Percentiles rank a stretch among this genome's conserved stretches.
Evolutionary conservation across 1,284 basidiomycete species (phyloP).

Genomic region (Apiotrichum domesticum): DNA sequence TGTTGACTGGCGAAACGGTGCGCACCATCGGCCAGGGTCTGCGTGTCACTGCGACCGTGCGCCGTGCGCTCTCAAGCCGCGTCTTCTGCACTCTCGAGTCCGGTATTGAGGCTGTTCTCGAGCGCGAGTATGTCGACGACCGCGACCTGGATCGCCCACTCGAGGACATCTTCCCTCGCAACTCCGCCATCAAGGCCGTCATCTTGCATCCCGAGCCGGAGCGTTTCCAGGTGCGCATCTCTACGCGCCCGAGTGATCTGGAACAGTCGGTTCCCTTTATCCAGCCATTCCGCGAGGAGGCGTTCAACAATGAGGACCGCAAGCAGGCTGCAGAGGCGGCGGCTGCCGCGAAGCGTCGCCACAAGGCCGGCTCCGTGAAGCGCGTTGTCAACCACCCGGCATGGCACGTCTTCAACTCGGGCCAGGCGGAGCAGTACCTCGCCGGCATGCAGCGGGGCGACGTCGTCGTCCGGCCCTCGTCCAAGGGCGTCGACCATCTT

Average conservation of each 20-base stretch:
- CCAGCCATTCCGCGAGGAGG: slow-evolving; percentile 36
- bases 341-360: slow-evolving; percentile 70
- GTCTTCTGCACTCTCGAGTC: slow-evolving; percentile 62
- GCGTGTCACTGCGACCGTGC: slow-evolving; percentile 72
- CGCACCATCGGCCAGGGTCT: slow-evolving; percentile 72
- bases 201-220: slow-evolving; percentile 66
- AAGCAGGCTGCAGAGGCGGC: slow-evolving; percentile 66
- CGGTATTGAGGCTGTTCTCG: slow-evolving; percentile 81
- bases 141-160: slow-evolving; percentile 38
- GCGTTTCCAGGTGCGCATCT: slow-evolving; percentile 67
- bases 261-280: slow-evolving; percentile 36
- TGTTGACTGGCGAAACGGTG: slow-evolving; percentile 89
- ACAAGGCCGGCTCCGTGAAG: slow-evolving; percentile 67
- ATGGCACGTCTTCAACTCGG: slow-evolving; percentile 92
- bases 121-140: slow-evolving; percentile 58
- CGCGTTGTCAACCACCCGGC: slow-evolving; percentile 96
- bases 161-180: slow-evolving; percentile 57
- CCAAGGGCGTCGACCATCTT: slow-evolving; percentile 86
- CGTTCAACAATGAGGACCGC: slow-evolving; percentile 37
- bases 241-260: slow-evolving; percentile 67
- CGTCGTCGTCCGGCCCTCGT: slow-evolving; percentile 92
- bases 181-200: slow-evolving; percentile 74
- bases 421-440: slow-evolving; percentile 82
- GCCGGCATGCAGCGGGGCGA: slow-evolving; percentile 88
- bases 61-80: slow-evolving; percentile 27